Base-by-base conservation (phyloP, 148 eudicot genomes). In the Spergularia bocconei region DNA sequence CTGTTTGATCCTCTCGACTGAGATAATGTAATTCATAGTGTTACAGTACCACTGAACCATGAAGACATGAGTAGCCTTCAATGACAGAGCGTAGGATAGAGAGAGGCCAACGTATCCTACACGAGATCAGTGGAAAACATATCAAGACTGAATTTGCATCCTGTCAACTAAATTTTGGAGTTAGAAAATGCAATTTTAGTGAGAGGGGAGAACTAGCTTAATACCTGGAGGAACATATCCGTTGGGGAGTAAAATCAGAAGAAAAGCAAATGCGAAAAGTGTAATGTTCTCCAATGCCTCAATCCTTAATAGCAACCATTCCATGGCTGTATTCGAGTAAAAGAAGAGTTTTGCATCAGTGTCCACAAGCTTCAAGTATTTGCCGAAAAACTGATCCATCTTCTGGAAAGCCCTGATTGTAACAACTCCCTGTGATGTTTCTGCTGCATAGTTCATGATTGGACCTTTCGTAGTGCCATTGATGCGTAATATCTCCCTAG, bases 81-180 rank as follows among this genome's bases (percentile, higher is more conserved):
- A 62, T 33, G 86, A 77, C 61, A 89, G 78, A 10, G 93, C 93
- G 79, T 91, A 89, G 2, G 97, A 89, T 58, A 91, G 91, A 53
- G 93, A 91, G 1, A 91, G 92, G 48, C 97, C 97, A 23, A 91
- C 88, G 52, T 88, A 84, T 41, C 97, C 97, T 91, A 64, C 69
- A 77, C 2, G 17, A 50, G 11, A 29, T 53, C 59, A 67, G 17
- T 14, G 20, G 41, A 57, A 64, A 62, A 23, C 5, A 21, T 17
- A 44, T 58, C 11, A 68, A 23, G 23, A 17, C n/a, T 60, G 36
- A 47, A 59, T 36, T 29, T 41, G 11, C 52, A 13, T 17, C 5
- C 2, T 57, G 44, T 36, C 6, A 4, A 33, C 11, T 9, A 29
- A 61, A 7, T 20, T 39, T 1, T 61, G 13, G 0, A 14, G 16